phyloP scores from a whole-genome alignment of 2,329 filamentous ascomycete species.

The Leptographium flavum region DNA sequence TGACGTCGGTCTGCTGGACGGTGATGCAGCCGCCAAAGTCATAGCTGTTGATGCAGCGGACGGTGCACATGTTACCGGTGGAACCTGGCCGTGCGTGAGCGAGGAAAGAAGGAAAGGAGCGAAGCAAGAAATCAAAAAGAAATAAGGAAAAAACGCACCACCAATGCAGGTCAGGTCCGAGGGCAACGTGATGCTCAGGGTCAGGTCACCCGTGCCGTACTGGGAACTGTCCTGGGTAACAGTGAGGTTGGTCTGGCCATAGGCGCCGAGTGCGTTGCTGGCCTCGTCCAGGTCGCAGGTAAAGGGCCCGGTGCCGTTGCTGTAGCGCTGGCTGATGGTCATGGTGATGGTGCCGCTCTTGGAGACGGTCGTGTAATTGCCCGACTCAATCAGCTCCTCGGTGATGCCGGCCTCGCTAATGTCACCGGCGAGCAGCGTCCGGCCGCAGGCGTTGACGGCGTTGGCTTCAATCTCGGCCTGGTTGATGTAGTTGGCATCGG shows the following conservation, averaged over 20 bases:
- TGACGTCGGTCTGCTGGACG: slow-evolving; percentile 1
- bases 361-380: not conserved
- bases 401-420: slow-evolving; percentile 3
- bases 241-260: slow-evolving; percentile 2
- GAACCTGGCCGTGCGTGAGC: not conserved
- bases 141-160: not conserved
- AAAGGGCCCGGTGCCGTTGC: slow-evolving; percentile 1
- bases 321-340: slow-evolving; percentile 1
- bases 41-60: slow-evolving; percentile 1
- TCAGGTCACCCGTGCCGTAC: slow-evolving; percentile 3
- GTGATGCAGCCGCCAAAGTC: slow-evolving; percentile 3
- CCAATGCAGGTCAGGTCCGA: slow-evolving; percentile 1
- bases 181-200: not conserved
- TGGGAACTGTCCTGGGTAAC: slow-evolving; percentile 1
- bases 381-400: not conserved
- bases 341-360: slow-evolving; percentile 2
- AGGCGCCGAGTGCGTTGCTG: slow-evolving; percentile 1
- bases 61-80: slow-evolving; percentile 3
- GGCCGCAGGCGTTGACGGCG: slow-evolving; percentile 2
- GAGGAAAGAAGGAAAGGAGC: not conserved
- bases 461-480: slow-evolving; percentile 1
- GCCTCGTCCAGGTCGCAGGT: slow-evolving; percentile 1
- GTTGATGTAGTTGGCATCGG: slow-evolving; percentile 3
- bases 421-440: slow-evolving; percentile 2
- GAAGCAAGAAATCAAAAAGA: not conserved